phyloP scores from a whole-genome alignment of 495 filamentous ascomycete species.

The Aspergillus panamensis region DNA sequence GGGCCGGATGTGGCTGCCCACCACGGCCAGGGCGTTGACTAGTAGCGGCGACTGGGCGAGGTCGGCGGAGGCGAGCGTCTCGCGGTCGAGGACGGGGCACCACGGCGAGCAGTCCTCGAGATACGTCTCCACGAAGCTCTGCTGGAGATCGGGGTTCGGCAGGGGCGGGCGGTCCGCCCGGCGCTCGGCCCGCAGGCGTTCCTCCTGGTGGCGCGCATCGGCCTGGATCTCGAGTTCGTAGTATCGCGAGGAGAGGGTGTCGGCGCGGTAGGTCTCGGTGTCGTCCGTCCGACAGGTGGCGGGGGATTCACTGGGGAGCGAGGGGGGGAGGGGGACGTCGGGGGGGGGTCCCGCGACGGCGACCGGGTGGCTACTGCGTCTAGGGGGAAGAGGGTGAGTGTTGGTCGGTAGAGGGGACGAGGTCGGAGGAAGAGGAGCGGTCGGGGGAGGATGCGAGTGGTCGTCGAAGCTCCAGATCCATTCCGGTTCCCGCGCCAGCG shows the following conservation, averaged over 20 bases:
- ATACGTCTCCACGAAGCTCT: constrained; percentile 36
- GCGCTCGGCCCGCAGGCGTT: constrained; percentile 20
- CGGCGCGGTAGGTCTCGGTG: constrained; percentile 25
- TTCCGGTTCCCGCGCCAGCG: constrained; percentile 1
- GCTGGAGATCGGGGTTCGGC: constrained; percentile 30
- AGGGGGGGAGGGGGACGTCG: not conserved
- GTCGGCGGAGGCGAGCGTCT: constrained; percentile 23
- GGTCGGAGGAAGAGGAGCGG: not conserved
- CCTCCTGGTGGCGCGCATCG: constrained; percentile 19
- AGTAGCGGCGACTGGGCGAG: constrained; percentile 30
- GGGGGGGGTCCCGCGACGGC: too few relatives aligned
- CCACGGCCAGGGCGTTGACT: constrained; percentile 34
- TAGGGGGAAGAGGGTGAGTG: too few relatives aligned
- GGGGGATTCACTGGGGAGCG: constrained; percentile 2
- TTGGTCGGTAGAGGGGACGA: not conserved
- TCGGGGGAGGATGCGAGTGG: not conserved
- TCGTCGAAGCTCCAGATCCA: constrained; percentile 11
- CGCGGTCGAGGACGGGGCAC: constrained; percentile 34
- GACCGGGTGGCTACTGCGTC: too few relatives aligned
- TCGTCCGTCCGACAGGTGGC: constrained; percentile 16
- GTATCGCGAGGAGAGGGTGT: constrained; percentile 5
- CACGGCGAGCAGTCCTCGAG: constrained; percentile 33
- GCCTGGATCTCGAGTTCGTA: constrained; percentile 20
- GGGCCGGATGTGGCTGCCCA: constrained; percentile 32
- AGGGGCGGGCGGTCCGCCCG: constrained; percentile 19